These are phyloP conservation scores for Kurtzmaniella quercitrusa DNA, from an alignment of 1,139 yeast species.

Conservation along the genomic window DNA sequence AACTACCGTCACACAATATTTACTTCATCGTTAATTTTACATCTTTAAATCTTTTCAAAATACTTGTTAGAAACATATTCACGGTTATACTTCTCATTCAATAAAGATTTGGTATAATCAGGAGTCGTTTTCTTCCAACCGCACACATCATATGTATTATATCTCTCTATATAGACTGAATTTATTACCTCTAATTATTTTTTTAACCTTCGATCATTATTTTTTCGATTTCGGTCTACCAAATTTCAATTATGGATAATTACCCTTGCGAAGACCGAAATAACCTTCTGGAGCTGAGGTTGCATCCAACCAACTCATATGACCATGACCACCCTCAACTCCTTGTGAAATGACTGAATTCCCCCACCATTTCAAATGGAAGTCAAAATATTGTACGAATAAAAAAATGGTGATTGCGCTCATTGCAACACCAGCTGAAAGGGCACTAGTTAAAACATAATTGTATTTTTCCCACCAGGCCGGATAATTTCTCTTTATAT, in stretches of 20 bases:
- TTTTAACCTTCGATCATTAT: too few relatives aligned
- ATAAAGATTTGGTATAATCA: too few relatives aligned
- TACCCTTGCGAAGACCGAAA: conserved; percentile 37
- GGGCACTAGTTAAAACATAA: conserved; percentile 55
- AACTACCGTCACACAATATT: too few relatives aligned
- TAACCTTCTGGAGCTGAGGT: conserved; percentile 40
- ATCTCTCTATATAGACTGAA: too few relatives aligned
- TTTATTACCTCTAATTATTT: too few relatives aligned
- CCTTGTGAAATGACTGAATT: conserved; percentile 39
- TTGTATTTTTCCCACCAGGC: conserved; percentile 66
- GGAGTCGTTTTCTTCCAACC: too few relatives aligned
- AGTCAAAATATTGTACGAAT: conserved; percentile 45
- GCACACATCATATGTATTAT: too few relatives aligned
- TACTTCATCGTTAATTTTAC: too few relatives aligned
- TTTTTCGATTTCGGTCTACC: not conserved
- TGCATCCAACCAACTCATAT: conserved; percentile 30
- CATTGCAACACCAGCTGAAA: conserved; percentile 59
- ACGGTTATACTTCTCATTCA: too few relatives aligned
- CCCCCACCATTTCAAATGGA: conserved; percentile 50
- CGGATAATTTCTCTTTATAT: conserved; percentile 43
- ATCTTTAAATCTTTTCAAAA: too few relatives aligned
- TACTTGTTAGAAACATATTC: too few relatives aligned
- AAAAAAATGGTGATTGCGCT: conserved; percentile 53
- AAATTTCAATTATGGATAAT: conserved; percentile 25
- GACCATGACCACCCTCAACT: conserved; percentile 38